Evolutionary conservation across 768 basidiomycete species (phyloP).

Genomic region (Lentinula sp.): DNA sequence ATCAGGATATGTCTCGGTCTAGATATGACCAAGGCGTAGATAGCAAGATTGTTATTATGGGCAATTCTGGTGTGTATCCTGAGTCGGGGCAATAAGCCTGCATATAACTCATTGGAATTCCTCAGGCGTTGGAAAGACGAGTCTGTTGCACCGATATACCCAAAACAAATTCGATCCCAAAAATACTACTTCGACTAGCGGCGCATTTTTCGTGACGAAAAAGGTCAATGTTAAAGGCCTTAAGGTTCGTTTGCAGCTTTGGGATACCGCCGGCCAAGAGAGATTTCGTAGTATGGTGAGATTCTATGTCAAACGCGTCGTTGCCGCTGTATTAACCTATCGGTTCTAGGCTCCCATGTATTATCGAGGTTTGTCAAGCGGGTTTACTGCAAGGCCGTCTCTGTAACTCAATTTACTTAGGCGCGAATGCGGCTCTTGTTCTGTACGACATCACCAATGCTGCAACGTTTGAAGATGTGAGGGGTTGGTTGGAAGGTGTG

Average conservation of each 20-base stretch:
- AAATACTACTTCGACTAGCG: slow-evolving; percentile 86
- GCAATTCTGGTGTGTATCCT: slow-evolving; percentile 47
- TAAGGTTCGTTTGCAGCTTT: slow-evolving; percentile 81
- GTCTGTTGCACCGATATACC: slow-evolving; percentile 84
- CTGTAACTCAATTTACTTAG: slow-evolving; percentile 23
- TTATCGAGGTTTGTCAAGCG: slow-evolving; percentile 57
- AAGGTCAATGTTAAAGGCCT: slow-evolving; percentile 81
- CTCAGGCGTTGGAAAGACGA: slow-evolving; percentile 87
- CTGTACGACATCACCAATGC: slow-evolving; percentile 94
- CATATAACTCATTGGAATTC: slow-evolving; percentile 8
- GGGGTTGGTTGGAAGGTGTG: slow-evolving; percentile 86
- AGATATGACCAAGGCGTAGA: slow-evolving; percentile 83
- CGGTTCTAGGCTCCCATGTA: slow-evolving; percentile 82
- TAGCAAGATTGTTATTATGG: slow-evolving; percentile 95
- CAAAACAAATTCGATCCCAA: slow-evolving; percentile 86
- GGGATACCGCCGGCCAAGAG: slow-evolving; percentile 95
- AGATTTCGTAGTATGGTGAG: slow-evolving; percentile 79
- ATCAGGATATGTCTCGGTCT: slow-evolving; percentile 48
- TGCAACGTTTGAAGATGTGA: slow-evolving; percentile 83
- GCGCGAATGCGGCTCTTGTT: slow-evolving; percentile 89
- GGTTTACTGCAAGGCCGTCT: slow-evolving; percentile 7
- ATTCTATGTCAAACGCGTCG: slow-evolving; percentile 4
- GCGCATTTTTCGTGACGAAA: slow-evolving; percentile 92
- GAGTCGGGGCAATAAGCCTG: background rate
- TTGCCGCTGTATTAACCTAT: background rate